A percentile compares a stretch with the other conserved stretches of the same genome.
Evolutionary conservation across 805 yeast species (phyloP).

Genomic region (Cyberlindnera misumaiensis): DNA sequence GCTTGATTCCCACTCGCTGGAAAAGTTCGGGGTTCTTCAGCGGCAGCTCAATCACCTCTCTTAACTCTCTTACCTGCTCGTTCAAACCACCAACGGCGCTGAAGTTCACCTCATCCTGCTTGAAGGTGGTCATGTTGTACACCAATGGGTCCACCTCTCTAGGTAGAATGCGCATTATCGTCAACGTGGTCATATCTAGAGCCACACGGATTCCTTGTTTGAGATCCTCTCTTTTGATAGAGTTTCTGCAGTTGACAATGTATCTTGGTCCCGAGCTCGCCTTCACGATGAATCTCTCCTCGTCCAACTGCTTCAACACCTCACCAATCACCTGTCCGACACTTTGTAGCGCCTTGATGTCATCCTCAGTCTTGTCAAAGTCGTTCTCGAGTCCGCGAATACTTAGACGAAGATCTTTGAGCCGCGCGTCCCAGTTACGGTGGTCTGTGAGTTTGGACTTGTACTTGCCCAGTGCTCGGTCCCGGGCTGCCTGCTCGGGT

Average conservation of each 20-base stretch:
- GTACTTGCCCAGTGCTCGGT: constrained; percentile 68
- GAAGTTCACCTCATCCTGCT: constrained; percentile 95
- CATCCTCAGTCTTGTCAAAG: constrained; percentile 91
- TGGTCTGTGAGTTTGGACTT: constrained; percentile 87
- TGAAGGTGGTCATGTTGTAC: constrained; percentile 95
- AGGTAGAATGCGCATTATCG: constrained; percentile 95
- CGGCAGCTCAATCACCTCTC: constrained; percentile 97
- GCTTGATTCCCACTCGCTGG: constrained; percentile 92
- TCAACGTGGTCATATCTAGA: constrained; percentile 92
- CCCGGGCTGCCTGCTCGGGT: constrained; percentile 62
- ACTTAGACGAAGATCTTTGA: constrained; percentile 75
- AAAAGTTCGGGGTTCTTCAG: constrained; percentile 95
- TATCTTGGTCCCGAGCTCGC: constrained; percentile 97
- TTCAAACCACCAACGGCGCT: constrained; percentile 93
- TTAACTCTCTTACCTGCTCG: constrained; percentile 91
- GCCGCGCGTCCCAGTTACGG: constrained; percentile 87
- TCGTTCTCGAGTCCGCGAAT: constrained; percentile 79
- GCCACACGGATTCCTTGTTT: constrained; percentile 96
- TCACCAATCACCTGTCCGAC: constrained; percentile 98
- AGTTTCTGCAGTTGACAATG: constrained; percentile 94
- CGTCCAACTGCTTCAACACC: constrained; percentile 89
- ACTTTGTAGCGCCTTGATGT: constrained; percentile 92
- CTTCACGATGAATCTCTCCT: constrained; percentile 90
- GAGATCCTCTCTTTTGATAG: constrained; percentile 74
- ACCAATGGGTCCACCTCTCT: constrained; percentile 98